These are phyloP conservation scores for Symbiotaphrina buchneri DNA, from an alignment of 495 filamentous ascomycete species.

Conservation along the genomic window DNA sequence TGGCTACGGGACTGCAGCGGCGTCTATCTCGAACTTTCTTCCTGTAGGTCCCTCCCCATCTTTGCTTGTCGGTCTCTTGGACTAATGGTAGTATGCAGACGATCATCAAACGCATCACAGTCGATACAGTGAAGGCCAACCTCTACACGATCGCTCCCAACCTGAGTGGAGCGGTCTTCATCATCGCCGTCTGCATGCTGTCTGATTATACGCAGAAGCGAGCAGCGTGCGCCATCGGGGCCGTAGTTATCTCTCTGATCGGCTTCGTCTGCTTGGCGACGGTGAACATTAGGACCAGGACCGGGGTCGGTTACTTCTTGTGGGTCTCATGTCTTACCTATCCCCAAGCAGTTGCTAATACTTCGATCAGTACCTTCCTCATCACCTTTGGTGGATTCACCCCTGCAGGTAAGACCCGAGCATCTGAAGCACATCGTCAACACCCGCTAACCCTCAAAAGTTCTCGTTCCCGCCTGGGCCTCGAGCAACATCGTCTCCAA, in stretches of 20 bases:
- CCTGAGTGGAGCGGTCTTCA: too few species aligned
- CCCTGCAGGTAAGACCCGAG: too few species aligned
- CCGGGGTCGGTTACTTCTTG: constrained; percentile 6
- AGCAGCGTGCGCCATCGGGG: background rate
- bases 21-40: background rate
- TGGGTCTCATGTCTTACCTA: constrained; percentile 4
- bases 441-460: too few species aligned
- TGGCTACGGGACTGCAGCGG: background rate
- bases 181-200: too few species aligned
- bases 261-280: background rate
- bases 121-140: background rate
- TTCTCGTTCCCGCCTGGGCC: constrained; percentile 9
- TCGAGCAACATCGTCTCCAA: constrained; percentile 9
- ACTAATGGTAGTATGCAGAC: too few species aligned
- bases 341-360: constrained; percentile 5
- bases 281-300: too few species aligned
- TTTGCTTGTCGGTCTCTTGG: too few species aligned
- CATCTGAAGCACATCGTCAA: too few species aligned
- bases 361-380: constrained; percentile 9
- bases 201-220: too few species aligned
- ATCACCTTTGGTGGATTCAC: constrained; percentile 7
- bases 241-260: background rate
- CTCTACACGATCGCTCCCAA: background rate
- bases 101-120: background rate
- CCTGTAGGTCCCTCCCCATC: too few species aligned